Evolutionary conservation across 2,329 filamentous ascomycete species (phyloP).

Genomic region (Nigrospora sphaerica): DNA sequence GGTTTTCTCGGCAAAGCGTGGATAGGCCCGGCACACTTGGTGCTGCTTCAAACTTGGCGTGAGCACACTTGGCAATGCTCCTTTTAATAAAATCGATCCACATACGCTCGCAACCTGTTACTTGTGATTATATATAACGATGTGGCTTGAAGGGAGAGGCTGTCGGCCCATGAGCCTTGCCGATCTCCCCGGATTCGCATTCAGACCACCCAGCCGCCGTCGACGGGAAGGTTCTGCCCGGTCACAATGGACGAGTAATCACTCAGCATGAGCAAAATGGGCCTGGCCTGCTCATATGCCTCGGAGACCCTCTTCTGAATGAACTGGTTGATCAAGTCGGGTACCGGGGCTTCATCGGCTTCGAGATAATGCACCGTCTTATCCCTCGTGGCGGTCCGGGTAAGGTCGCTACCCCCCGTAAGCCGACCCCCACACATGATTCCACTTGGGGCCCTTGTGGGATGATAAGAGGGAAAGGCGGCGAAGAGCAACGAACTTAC

Average conservation of each 20-base stretch:
- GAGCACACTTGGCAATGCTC: too few relatives aligned
- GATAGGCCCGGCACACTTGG: too few relatives aligned
- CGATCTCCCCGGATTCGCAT: too few relatives aligned
- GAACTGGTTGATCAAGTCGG: not conserved
- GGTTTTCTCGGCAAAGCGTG: too few relatives aligned
- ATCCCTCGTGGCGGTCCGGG: not conserved
- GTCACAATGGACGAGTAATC: not conserved
- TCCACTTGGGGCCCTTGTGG: not conserved
- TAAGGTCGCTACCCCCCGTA: not conserved
- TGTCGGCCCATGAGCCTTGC: too few relatives aligned
- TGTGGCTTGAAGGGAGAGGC: too few relatives aligned
- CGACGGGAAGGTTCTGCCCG: not conserved
- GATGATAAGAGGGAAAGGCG: too few relatives aligned
- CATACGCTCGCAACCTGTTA: too few relatives aligned
- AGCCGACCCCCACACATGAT: not conserved
- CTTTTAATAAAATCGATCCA: too few relatives aligned
- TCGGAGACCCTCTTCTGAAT: not conserved
- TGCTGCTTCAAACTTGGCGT: too few relatives aligned
- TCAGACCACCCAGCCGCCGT: slow-evolving; percentile 1
- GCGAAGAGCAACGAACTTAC: not conserved
- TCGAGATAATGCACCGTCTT: not conserved
- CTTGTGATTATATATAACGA: too few relatives aligned
- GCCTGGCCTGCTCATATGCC: not conserved
- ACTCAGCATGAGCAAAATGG: not conserved
- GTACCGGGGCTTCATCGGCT: not conserved